phyloP scores from a whole-genome alignment of 2,329 filamentous ascomycete genomes.

The Cordyceps tenuipes region DNA sequence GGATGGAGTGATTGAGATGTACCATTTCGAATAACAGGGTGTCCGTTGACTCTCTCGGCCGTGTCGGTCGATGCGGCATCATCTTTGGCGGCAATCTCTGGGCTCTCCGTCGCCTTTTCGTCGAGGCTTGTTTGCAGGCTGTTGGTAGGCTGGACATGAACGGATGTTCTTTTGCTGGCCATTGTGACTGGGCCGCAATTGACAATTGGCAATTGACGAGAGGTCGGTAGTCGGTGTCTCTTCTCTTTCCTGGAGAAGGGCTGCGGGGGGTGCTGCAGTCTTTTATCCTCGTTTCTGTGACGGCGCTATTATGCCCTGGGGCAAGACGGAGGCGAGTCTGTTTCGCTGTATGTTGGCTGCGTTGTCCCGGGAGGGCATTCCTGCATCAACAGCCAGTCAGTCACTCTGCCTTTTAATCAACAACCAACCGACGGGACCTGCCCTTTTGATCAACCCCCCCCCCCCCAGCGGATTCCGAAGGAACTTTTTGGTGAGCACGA shows the following conservation, averaged over 20 bases:
- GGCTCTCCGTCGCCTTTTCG: neutral
- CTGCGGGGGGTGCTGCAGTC: no score
- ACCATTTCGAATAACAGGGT: slow-evolving; percentile 14
- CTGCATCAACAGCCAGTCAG: neutral
- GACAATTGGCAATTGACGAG: neutral
- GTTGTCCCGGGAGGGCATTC: neutral
- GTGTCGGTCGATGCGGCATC: neutral
- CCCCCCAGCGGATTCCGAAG: no score
- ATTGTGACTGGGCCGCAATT: neutral
- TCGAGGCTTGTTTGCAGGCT: neutral
- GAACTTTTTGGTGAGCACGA: neutral
- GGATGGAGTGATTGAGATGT: neutral
- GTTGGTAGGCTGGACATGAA: neutral
- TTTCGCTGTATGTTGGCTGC: no score
- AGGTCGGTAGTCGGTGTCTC: neutral
- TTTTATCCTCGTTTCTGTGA: no score
- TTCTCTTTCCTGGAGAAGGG: no score
- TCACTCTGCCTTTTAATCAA: neutral
- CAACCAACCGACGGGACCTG: neutral
- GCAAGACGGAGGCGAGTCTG: no score
- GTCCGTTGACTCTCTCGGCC: slow-evolving; percentile 5
- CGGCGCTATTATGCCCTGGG: no score
- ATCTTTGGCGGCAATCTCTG: neutral
- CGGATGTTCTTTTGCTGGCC: neutral
- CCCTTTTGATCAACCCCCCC: neutral